Conservation (phyloP, 768 basidiomycete species). For the Infundibulicybe gibba region DNA sequence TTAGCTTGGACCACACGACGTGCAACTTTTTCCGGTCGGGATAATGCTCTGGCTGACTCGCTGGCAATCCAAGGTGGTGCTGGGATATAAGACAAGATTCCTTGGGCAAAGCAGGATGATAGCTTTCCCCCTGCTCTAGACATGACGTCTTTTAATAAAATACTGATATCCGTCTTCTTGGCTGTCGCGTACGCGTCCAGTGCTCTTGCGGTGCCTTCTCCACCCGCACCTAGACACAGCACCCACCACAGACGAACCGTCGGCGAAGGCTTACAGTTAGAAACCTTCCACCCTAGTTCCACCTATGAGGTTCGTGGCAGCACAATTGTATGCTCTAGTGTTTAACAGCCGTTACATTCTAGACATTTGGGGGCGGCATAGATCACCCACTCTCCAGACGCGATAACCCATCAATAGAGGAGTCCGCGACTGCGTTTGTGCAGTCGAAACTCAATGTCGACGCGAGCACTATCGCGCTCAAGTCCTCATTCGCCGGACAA, state of each 20-base stretch:
- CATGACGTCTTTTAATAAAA: neutral
- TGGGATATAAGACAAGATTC: no score
- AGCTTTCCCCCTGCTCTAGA: neutral
- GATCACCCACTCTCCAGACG: slow-evolving; percentile 10
- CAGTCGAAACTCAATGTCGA: slow-evolving; percentile 6
- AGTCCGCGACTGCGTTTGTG: slow-evolving; percentile 11
- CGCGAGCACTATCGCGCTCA: slow-evolving; percentile 8
- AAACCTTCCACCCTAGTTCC: slow-evolving; percentile 10
- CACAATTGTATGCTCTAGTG: neutral
- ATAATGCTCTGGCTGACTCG: no score
- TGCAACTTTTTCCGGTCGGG: no score
- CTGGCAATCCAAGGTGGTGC: no score
- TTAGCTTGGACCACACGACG: no score
- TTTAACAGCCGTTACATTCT: neutral
- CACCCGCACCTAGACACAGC: neutral
- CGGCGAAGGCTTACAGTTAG: slow-evolving; percentile 7
- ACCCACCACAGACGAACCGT: slow-evolving; percentile 9
- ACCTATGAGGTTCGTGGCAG: slow-evolving; percentile 8
- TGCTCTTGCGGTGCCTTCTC: slow-evolving; percentile 1
- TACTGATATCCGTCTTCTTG: slow-evolving; percentile 1
- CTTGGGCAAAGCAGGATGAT: no score
- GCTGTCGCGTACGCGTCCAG: neutral
- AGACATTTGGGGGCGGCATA: slow-evolving; percentile 14
- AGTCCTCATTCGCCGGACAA: slow-evolving; percentile 12
- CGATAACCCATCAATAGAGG: slow-evolving; percentile 6